Conservation (phyloP, 164 flowering plant species). For the Paratinospora sagittata region DNA sequence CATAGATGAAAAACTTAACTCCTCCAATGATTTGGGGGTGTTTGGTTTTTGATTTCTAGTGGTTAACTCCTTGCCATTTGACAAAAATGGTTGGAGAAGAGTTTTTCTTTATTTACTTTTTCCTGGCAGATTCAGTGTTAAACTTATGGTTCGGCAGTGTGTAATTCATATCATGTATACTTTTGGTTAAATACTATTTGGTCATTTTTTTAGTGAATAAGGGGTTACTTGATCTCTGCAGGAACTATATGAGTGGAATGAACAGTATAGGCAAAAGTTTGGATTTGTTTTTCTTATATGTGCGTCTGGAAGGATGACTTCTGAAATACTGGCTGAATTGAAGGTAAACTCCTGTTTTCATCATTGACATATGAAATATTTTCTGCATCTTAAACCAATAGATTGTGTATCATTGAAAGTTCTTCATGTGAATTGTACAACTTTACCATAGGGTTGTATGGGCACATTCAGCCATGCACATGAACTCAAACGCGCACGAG, state of each 20-base stretch:
- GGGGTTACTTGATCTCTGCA: constrained; percentile 26
- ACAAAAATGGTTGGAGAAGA: no score
- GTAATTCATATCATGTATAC: background rate
- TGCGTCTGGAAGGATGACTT: constrained; percentile 81
- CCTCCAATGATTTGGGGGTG: background rate
- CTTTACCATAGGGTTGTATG: background rate
- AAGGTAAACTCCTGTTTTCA: constrained; percentile 39
- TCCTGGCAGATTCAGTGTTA: background rate
- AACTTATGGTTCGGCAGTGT: background rate
- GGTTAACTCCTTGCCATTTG: no score
- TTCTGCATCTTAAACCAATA: background rate
- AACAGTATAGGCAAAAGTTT: no score
- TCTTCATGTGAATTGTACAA: background rate
- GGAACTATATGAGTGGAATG: constrained; percentile 82
- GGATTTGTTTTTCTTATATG: no score
- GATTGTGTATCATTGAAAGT: background rate
- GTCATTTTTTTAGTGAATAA: background rate
- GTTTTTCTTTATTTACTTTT: background rate
- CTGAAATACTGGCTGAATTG: constrained; percentile 73
- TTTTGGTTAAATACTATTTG: background rate
- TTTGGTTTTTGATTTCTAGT: background rate
- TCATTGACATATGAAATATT: background rate
- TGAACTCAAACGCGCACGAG: background rate
- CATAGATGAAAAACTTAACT: no score
- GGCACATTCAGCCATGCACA: background rate